Percentiles rank a stretch among this genome's conserved stretches.
Conservation (phyloP, 139 green algal genomes). For the Chlamydomonas sphaeroides region DNA sequence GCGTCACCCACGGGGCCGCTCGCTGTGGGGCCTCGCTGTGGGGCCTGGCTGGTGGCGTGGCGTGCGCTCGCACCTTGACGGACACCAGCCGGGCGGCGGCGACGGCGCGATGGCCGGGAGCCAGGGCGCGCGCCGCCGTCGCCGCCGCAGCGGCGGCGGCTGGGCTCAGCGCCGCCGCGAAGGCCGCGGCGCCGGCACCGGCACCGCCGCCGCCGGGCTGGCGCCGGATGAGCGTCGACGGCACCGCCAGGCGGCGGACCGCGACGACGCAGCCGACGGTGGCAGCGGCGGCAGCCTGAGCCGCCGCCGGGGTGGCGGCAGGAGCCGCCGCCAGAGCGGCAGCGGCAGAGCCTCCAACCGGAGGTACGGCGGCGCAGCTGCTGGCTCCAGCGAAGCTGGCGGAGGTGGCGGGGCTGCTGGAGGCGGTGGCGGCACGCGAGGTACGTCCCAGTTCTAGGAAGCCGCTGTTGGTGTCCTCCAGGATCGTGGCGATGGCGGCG, state of each 20-base stretch:
- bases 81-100: neutral
- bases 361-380: too few relatives aligned
- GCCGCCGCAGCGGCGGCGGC: neutral
- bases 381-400: too few relatives aligned
- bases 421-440: too few relatives aligned
- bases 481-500: too few relatives aligned
- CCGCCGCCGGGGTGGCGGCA: neutral
- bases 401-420: too few relatives aligned
- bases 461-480: too few relatives aligned
- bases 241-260: neutral
- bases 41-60: too few relatives aligned
- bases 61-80: conserved; percentile 6
- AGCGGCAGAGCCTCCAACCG: neutral
- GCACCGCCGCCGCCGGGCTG: neutral
- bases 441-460: too few relatives aligned
- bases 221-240: neutral
- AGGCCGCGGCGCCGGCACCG: neutral
- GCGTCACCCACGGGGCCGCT: too few relatives aligned
- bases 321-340: neutral
- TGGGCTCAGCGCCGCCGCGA: neutral
- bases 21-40: too few relatives aligned
- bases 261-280: neutral
- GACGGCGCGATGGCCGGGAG: neutral
- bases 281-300: neutral
- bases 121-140: neutral